Evolutionary conservation across 2,329 filamentous ascomycete genomes (phyloP).

Genomic region (Ilyonectria sp.): DNA sequence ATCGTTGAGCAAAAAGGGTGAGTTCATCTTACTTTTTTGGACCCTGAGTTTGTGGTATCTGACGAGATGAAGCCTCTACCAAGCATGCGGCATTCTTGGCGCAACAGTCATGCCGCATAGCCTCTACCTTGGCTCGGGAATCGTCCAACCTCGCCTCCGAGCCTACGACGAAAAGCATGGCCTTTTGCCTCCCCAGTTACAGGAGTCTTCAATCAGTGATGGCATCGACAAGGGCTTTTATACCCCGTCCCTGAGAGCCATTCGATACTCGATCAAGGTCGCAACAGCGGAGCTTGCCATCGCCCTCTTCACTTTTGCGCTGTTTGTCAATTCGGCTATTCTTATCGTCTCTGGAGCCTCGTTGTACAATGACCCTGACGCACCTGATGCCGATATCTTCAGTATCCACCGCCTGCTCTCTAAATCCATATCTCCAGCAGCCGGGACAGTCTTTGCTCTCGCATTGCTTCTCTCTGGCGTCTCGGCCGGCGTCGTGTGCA

Average conservation of each 20-base stretch:
- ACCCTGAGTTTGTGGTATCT: conserved; percentile 33
- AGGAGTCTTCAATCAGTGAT: conserved; percentile 47
- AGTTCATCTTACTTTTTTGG: conserved; percentile 21
- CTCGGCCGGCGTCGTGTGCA: conserved; percentile 89
- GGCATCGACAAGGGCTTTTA: conserved; percentile 71
- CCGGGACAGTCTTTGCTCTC: conserved; percentile 87
- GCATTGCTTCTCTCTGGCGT: conserved; percentile 85
- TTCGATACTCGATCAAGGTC: conserved; percentile 80
- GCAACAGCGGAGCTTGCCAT: conserved; percentile 79
- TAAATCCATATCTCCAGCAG: conserved; percentile 77
- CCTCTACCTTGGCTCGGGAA: conserved; percentile 78
- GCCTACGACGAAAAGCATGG: conserved; percentile 75
- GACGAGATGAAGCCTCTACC: conserved; percentile 63
- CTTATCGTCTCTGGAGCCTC: conserved; percentile 86
- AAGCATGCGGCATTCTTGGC: conserved; percentile 83
- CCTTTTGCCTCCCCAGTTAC: conserved; percentile 58
- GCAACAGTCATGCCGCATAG: conserved; percentile 83
- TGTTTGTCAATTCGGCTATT: conserved; percentile 89
- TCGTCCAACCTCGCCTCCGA: conserved; percentile 76
- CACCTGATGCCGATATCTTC: conserved; percentile 83
- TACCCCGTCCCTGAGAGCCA: conserved; percentile 79
- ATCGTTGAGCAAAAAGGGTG: conserved; percentile 71
- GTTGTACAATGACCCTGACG: conserved; percentile 74
- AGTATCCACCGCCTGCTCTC: conserved; percentile 83
- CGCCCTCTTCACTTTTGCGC: conserved; percentile 85